These are phyloP conservation scores for Candida cerambycidarum DNA, from an alignment of 805 yeast species.

Conservation along the genomic window DNA sequence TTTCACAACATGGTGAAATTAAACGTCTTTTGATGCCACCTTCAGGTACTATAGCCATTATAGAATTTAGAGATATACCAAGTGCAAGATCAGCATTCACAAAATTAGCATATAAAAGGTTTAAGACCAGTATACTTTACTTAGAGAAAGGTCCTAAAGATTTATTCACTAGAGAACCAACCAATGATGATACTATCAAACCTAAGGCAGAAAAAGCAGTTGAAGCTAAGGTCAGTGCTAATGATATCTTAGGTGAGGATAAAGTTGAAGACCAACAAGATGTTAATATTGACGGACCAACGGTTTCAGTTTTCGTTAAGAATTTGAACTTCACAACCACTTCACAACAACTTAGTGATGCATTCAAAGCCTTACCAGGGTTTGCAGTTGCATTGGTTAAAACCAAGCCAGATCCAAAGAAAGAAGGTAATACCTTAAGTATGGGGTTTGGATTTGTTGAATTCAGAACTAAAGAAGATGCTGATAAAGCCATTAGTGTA, in stretches of 20 bases:
- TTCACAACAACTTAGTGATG: conserved; percentile 49
- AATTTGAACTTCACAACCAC: conserved; percentile 87
- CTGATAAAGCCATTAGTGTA: conserved; percentile 68
- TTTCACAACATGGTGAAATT: conserved; percentile 75
- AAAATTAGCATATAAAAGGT: conserved; percentile 81
- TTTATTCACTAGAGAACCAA: conserved; percentile 64
- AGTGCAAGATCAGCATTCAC: conserved; percentile 88
- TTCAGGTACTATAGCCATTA: conserved; percentile 92
- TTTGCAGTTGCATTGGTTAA: conserved; percentile 80
- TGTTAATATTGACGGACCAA: conserved; percentile 60
- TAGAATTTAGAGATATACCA: conserved; percentile 81
- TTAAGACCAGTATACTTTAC: conserved; percentile 83
- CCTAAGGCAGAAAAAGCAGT: conserved; percentile 31
- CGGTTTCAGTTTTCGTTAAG: conserved; percentile 87
- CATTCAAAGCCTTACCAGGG: conserved; percentile 74
- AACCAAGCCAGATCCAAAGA: conserved; percentile 83
- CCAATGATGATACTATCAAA: conserved; percentile 33
- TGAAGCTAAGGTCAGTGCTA: conserved; percentile 46
- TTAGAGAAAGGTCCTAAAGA: conserved; percentile 92
- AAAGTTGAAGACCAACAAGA: conserved; percentile 35
- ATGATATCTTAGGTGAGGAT: conserved; percentile 42
- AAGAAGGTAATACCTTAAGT: conserved; percentile 63
- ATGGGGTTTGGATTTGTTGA: conserved; percentile 99
- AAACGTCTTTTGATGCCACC: conserved; percentile 90
- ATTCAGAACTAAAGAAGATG: conserved; percentile 75